Conservation (phyloP, 805 yeast genomes). For the Spathaspora arborariae region DNA sequence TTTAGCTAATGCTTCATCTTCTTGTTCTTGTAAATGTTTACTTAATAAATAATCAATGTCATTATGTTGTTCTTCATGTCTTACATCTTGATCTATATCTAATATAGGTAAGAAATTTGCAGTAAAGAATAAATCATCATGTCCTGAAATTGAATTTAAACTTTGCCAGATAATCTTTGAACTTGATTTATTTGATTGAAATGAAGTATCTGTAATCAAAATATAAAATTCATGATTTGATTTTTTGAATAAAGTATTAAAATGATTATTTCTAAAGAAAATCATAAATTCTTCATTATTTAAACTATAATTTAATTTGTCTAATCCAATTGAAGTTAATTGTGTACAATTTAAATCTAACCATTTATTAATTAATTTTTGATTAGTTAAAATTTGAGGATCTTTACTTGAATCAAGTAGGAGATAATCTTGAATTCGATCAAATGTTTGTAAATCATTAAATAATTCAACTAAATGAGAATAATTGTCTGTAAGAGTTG, state of each 20-base stretch:
- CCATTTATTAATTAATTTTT: slow-evolving; percentile 26
- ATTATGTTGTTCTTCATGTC: slow-evolving; percentile 3
- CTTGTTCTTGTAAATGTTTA: slow-evolving; percentile 53
- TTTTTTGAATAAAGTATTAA: slow-evolving; percentile 61
- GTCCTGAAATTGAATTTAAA: slow-evolving; percentile 61
- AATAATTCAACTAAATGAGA: slow-evolving; percentile 17
- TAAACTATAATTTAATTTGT: slow-evolving; percentile 41
- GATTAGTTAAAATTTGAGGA: slow-evolving; percentile 4
- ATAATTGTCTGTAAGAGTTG: slow-evolving; percentile 9
- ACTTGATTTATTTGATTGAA: slow-evolving; percentile 30
- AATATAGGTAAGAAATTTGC: slow-evolving; percentile 57
- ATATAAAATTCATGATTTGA: slow-evolving; percentile 49
- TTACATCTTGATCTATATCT: slow-evolving; percentile 16
- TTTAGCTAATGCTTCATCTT: slow-evolving; percentile 49
- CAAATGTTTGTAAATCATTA: slow-evolving; percentile 33
- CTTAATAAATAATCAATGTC: slow-evolving; percentile 32
- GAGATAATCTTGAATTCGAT: slow-evolving; percentile 55
- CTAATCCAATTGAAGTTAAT: slow-evolving; percentile 65
- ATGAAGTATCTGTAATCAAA: slow-evolving; percentile 75
- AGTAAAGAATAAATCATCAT: slow-evolving; percentile 62
- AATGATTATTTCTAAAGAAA: slow-evolving; percentile 88
- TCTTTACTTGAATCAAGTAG: slow-evolving; percentile 17
- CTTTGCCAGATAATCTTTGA: slow-evolving; percentile 76
- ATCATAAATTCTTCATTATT: slow-evolving; percentile 56
- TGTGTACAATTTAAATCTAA: slow-evolving; percentile 68